A percentile compares a stretch with the other conserved stretches of the same genome.
Conservation (phyloP, 2,329 filamentous ascomycete genomes). For the Pseudocercospora macadamiae region DNA sequence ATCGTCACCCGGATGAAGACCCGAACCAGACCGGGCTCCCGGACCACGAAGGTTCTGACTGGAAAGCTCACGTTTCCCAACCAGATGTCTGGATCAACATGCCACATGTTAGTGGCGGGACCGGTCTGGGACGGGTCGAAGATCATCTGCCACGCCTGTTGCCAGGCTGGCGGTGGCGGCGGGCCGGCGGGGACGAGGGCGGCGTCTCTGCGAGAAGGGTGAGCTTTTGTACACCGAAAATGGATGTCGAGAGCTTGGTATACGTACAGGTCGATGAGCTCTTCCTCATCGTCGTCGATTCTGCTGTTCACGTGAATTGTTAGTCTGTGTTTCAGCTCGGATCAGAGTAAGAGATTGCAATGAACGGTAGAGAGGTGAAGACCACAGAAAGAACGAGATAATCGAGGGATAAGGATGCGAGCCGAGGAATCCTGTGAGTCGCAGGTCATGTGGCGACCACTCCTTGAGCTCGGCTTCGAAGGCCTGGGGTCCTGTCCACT, state of each 20-base stretch:
- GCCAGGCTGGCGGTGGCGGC: neutral
- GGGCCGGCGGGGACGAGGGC: neutral
- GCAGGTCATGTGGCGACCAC: too few relatives aligned
- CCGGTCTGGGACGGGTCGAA: neutral
- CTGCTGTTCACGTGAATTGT: neutral
- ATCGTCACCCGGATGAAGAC: neutral
- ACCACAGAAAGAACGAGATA: neutral
- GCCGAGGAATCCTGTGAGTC: too few relatives aligned
- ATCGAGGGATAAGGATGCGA: too few relatives aligned
- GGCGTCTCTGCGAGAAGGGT: neutral
- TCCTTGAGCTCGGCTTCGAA: too few relatives aligned
- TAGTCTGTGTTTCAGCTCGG: neutral
- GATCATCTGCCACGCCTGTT: neutral
- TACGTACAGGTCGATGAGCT: slow-evolving; percentile 2
- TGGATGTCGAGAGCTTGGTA: neutral
- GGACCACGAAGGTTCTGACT: neutral
- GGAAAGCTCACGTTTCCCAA: neutral
- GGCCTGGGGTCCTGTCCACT: too few relatives aligned
- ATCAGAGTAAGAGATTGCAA: neutral
- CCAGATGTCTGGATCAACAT: neutral
- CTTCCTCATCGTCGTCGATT: neutral
- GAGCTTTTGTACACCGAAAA: neutral
- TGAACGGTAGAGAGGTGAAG: too few relatives aligned
- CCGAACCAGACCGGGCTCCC: neutral
- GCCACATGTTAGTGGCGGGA: slow-evolving; percentile 5